Evolutionary conservation across 257 asterid species (phyloP).

Genomic region (Gentiana macrophylla): DNA sequence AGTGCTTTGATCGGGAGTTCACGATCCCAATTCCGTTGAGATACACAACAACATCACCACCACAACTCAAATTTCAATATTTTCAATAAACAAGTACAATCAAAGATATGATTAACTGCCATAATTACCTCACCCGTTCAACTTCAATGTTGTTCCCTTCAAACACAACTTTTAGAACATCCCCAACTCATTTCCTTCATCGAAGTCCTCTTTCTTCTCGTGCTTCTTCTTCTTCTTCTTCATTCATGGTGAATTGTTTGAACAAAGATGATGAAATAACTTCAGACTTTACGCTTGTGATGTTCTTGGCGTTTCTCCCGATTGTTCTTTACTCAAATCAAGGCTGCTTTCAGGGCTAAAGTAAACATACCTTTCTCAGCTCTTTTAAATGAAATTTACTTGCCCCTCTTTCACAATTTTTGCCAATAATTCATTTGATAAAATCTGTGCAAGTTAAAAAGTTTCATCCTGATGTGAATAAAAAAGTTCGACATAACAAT

Average conservation of each 20-base stretch:
- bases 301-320: constrained; percentile 60
- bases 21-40: too few relatives aligned
- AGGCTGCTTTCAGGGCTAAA: constrained; percentile 80
- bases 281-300: constrained; percentile 41
- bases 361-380: constrained; percentile 14
- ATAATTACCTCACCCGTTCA: too few relatives aligned
- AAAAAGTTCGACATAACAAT: constrained; percentile 56
- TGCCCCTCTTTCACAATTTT: too few relatives aligned
- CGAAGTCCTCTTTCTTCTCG: too few relatives aligned
- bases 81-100: too few relatives aligned
- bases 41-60: too few relatives aligned
- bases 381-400: neutral
- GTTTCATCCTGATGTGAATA: constrained; percentile 82
- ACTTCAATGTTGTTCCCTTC: too few relatives aligned
- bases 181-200: too few relatives aligned
- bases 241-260: constrained; percentile 23
- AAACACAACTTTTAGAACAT: too few relatives aligned
- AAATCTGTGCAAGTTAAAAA: constrained; percentile 48
- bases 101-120: too few relatives aligned
- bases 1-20: too few relatives aligned
- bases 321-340: constrained; percentile 51
- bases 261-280: constrained; percentile 22
- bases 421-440: neutral
- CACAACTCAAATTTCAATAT: too few relatives aligned
- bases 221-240: neutral